Evolutionary conservation across 2,329 filamentous ascomycete genomes (phyloP).

Genomic region (Pestalotiopsis sp.): DNA sequence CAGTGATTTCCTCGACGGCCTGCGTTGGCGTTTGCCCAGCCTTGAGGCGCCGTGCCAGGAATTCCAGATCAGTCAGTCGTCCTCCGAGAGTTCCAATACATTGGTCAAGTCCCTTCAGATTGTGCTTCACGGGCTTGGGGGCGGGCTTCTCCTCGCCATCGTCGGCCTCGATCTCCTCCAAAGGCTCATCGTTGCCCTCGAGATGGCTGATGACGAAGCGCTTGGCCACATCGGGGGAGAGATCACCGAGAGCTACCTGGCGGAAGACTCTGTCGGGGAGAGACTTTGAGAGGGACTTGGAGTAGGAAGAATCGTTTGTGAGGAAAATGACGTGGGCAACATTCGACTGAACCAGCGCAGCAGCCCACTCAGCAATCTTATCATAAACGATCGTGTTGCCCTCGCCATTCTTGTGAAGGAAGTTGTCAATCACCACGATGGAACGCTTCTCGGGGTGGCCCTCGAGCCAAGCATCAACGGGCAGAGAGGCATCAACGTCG

Average conservation of each 20-base stretch:
- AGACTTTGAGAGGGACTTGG: slow-evolving; percentile 83
- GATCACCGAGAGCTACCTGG: slow-evolving; percentile 82
- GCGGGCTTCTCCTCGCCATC: slow-evolving; percentile 24
- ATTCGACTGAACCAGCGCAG: slow-evolving; percentile 81
- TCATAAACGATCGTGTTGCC: slow-evolving; percentile 71
- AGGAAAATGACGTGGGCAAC: slow-evolving; percentile 94
- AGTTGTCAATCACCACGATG: slow-evolving; percentile 90
- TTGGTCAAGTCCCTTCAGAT: slow-evolving; percentile 74
- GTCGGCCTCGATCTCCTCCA: slow-evolving; percentile 32
- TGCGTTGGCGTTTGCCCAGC: slow-evolving; percentile 80
- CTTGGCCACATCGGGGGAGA: slow-evolving; percentile 83
- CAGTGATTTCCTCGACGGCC: slow-evolving; percentile 77
- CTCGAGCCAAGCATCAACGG: slow-evolving; percentile 86
- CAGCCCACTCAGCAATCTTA: slow-evolving; percentile 88
- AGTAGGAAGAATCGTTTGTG: slow-evolving; percentile 85
- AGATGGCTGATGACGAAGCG: slow-evolving; percentile 87
- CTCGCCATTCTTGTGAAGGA: slow-evolving; percentile 73
- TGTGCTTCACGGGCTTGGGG: slow-evolving; percentile 27
- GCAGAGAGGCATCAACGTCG: slow-evolving; percentile 72
- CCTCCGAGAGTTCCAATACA: slow-evolving; percentile 85
- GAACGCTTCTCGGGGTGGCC: slow-evolving; percentile 82
- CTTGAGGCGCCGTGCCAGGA: slow-evolving; percentile 86
- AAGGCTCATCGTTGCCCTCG: slow-evolving; percentile 47
- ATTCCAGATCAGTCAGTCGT: slow-evolving; percentile 93
- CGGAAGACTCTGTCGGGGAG: slow-evolving; percentile 91